Evolutionary conservation across 192 early-diverging fungal genomes (phyloP).

Genomic region (Coemansia asiatica): DNA sequence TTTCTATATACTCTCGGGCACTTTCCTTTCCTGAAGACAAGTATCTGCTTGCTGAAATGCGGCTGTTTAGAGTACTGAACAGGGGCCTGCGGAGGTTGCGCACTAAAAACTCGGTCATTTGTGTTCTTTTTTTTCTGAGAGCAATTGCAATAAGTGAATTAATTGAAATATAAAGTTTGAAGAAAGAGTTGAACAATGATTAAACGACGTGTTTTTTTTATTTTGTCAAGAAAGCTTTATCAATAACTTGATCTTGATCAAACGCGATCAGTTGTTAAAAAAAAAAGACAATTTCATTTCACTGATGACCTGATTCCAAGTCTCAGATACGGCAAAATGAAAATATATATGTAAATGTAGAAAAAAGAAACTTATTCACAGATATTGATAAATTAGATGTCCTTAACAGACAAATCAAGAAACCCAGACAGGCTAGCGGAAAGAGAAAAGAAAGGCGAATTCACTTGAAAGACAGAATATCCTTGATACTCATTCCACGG

Average conservation of each 20-base stretch:
- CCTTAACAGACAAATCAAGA: no score
- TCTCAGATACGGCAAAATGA: no score
- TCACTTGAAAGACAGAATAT: slow-evolving; percentile 31
- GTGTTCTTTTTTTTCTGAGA: background rate
- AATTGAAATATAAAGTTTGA: background rate
- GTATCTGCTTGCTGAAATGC: background rate
- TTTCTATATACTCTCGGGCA: slow-evolving; percentile 46
- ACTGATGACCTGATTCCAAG: no score
- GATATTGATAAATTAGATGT: no score
- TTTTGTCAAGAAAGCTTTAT: no score
- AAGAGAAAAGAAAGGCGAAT: background rate
- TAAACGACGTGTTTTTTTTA: no score
- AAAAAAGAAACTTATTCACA: no score
- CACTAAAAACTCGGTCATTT: background rate
- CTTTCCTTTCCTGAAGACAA: slow-evolving; percentile 38
- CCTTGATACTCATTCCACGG: slow-evolving; percentile 43
- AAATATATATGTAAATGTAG: no score
- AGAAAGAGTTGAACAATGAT: no score
- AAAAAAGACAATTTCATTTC: no score
- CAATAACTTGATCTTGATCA: no score
- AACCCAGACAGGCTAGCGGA: background rate
- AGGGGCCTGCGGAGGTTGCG: background rate
- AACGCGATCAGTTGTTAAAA: background rate
- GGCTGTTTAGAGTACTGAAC: background rate
- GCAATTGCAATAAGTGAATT: no score